Percentiles rank a stretch among this genome's conserved stretches.
Evolutionary conservation across 805 yeast species (phyloP).

Genomic region (Sugiyamaella marilandica): DNA sequence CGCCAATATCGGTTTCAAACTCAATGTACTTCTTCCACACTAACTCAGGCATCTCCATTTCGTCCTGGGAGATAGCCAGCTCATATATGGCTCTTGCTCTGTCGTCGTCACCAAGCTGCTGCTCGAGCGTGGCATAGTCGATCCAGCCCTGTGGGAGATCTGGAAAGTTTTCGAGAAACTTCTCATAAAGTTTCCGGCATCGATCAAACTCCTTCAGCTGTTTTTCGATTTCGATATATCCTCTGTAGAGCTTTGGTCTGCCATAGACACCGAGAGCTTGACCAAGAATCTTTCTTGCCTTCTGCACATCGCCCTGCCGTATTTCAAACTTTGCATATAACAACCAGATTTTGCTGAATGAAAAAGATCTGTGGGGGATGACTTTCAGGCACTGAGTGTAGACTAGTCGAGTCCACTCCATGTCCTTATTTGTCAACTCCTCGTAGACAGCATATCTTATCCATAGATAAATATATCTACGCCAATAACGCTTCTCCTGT

Average conservation of each 20-base stretch:
- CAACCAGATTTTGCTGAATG: constrained; percentile 73
- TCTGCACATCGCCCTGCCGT: constrained; percentile 46
- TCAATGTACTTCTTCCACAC: constrained; percentile 46
- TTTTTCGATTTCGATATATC: constrained; percentile 65
- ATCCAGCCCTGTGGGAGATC: constrained; percentile 47
- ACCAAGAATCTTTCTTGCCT: constrained; percentile 69
- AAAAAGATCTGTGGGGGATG: constrained; percentile 56
- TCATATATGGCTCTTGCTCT: constrained; percentile 62
- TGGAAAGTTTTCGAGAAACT: constrained; percentile 51
- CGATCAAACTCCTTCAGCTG: constrained; percentile 74
- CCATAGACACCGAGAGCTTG: constrained; percentile 57
- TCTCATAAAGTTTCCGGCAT: constrained; percentile 67
- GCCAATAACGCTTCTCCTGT: constrained; percentile 49
- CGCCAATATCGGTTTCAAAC: constrained; percentile 55
- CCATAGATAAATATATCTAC: constrained; percentile 67
- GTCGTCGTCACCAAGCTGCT: constrained; percentile 58
- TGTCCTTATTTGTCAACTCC: constrained; percentile 46
- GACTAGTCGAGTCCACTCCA: constrained; percentile 43
- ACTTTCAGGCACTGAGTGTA: constrained; percentile 47
- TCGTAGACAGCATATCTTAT: constrained; percentile 56
- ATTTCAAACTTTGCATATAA: constrained; percentile 67
- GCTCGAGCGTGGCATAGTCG: constrained; percentile 65
- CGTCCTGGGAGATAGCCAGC: constrained; percentile 40
- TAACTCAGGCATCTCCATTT: constrained; percentile 26
- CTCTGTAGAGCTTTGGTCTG: constrained; percentile 51